Evolutionary conservation across 1,284 basidiomycete species (phyloP).

Genomic region (Trichosporon inkin): DNA sequence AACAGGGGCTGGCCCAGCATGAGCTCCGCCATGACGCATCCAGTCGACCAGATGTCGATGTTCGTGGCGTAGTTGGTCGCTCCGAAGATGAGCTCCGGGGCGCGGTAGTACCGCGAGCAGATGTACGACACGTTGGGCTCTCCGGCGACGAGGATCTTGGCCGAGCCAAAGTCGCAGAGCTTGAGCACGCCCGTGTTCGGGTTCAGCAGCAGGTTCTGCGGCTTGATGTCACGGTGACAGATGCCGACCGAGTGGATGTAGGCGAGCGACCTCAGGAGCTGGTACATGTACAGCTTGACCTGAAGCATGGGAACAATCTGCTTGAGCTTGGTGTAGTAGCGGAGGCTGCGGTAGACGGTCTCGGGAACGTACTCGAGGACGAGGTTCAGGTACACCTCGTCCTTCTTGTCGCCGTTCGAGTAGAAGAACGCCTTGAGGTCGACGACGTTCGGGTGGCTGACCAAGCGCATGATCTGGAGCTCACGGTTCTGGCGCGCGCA

Average conservation of each 20-base stretch:
- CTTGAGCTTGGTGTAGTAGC: conserved; percentile 99
- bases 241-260: conserved; percentile 56
- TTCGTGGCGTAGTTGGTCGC: conserved; percentile 99
- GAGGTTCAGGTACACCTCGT: conserved; percentile 99
- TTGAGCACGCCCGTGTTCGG: conserved; percentile 94
- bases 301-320: conserved; percentile 99
- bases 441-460: conserved; percentile 95
- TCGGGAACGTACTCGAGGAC: conserved; percentile 99
- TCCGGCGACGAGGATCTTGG: conserved; percentile 95
- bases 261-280: conserved; percentile 67
- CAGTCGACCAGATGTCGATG: conserved; percentile 99
- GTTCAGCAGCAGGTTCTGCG: conserved; percentile 95
- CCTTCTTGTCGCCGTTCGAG: conserved; percentile 95
- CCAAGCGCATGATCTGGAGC: conserved; percentile 98
- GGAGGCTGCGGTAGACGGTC: conserved; percentile 96
- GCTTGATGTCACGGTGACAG: conserved; percentile 97
- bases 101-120: conserved; percentile 98
- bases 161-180: conserved; percentile 97
- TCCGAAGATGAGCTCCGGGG: conserved; percentile 98
- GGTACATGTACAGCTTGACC: conserved; percentile 68
- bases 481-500: conserved; percentile 90
- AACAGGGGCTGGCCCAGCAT: conserved; percentile 99
- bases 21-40: conserved; percentile 99
- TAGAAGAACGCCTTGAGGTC: conserved; percentile 99
- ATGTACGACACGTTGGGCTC: conserved; percentile 99